Conservation (phyloP, 768 basidiomycete genomes). For the Gloeostereum incarnatum region DNA sequence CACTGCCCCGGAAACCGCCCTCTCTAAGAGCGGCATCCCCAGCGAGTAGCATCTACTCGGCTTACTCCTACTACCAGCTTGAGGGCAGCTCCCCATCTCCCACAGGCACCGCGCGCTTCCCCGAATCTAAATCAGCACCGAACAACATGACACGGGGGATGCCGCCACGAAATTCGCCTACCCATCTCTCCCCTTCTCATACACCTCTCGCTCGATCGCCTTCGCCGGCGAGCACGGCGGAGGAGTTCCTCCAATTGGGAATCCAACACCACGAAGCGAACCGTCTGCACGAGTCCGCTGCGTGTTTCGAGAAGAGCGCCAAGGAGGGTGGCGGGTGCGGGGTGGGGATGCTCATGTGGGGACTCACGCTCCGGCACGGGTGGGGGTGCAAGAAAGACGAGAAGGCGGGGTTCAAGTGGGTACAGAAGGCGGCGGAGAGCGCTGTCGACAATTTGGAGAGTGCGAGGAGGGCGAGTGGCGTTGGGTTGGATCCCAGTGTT, state of each 20-base stretch:
- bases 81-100: constrained; percentile 38
- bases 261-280: constrained; percentile 75
- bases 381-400: constrained; percentile 85
- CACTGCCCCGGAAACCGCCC: constrained; percentile 23
- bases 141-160: constrained; percentile 3
- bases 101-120: constrained; percentile 12
- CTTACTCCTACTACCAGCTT: constrained; percentile 59
- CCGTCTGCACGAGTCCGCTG: constrained; percentile 55
- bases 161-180: constrained; percentile 4
- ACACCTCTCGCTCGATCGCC: constrained; percentile 1
- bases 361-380: constrained; percentile 74
- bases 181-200: constrained; percentile 6
- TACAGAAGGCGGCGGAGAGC: constrained; percentile 71
- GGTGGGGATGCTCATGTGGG: constrained; percentile 92
- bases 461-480: constrained; percentile 34
- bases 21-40: constrained; percentile 26
- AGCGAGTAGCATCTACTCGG: constrained; percentile 42
- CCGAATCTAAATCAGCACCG: constrained; percentile 5
- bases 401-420: constrained; percentile 71
- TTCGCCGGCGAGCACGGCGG: constrained; percentile 27
- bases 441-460: constrained; percentile 72
- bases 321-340: constrained; percentile 71
- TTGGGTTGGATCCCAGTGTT: constrained; percentile 4
- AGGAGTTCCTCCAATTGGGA: constrained; percentile 67
- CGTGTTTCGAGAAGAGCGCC: constrained; percentile 70